Percentiles rank a stretch among this genome's conserved stretches.
Evolutionary conservation across 371 early-diverging fungal species (phyloP).

Genomic region (Apophysomyces elegans): DNA sequence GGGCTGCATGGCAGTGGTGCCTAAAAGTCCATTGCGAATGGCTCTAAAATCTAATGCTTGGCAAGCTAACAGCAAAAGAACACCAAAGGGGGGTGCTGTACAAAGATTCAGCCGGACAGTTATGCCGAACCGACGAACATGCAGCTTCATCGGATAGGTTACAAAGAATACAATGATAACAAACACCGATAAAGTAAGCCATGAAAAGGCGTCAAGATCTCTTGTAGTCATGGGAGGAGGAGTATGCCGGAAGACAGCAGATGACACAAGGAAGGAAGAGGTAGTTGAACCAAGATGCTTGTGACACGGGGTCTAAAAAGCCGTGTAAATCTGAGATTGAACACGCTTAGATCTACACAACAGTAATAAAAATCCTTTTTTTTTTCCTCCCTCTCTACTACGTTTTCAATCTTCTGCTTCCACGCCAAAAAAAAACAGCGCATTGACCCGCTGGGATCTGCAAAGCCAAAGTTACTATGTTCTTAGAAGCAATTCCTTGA

Average conservation of each 20-base stretch:
- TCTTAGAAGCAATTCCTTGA: conserved; percentile 3
- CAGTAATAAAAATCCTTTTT: neutral
- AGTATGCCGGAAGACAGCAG: too few relatives aligned
- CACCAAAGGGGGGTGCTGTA: conserved; percentile 69
- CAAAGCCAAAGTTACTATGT: neutral
- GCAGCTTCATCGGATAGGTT: conserved; percentile 51
- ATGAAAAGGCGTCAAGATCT: conserved; percentile 46
- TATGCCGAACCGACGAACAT: conserved; percentile 23
- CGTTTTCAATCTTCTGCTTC: too few relatives aligned
- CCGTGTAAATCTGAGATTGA: too few relatives aligned
- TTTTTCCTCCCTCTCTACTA: neutral
- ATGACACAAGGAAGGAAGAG: too few relatives aligned
- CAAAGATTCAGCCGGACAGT: conserved; percentile 60
- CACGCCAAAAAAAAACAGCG: neutral
- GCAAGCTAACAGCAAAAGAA: conserved; percentile 64
- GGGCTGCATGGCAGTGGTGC: conserved; percentile 70
- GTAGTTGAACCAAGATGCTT: too few relatives aligned
- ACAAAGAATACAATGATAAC: conserved; percentile 52
- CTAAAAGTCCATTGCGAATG: conserved; percentile 66
- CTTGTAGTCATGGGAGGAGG: neutral
- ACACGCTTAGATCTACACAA: too few relatives aligned
- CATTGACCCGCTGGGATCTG: conserved; percentile 3
- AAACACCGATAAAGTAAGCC: conserved; percentile 59
- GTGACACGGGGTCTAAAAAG: too few relatives aligned
- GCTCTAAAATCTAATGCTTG: conserved; percentile 53